Conservation (phyloP, 768 basidiomycete genomes). For the Pleurotus platypus region DNA sequence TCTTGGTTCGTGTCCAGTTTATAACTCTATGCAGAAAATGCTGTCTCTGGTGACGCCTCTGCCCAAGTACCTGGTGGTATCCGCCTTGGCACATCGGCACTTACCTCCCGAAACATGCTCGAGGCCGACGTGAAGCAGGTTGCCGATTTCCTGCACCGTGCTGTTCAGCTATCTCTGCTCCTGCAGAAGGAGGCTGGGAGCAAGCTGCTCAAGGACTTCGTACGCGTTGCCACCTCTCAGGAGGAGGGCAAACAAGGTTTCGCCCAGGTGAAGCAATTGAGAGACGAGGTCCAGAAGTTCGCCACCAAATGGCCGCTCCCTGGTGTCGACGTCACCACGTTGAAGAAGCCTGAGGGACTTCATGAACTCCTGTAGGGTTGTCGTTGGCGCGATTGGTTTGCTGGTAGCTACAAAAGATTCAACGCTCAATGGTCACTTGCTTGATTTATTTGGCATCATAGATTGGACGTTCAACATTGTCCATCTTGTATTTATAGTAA, state of each 20-base stretch:
- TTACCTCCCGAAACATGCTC: constrained; percentile 92
- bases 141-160: constrained; percentile 89
- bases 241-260: constrained; percentile 71
- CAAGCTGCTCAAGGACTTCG: constrained; percentile 95
- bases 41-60: constrained; percentile 93
- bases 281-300: constrained; percentile 77
- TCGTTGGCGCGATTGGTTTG: constrained; percentile 9
- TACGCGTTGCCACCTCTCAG: constrained; percentile 69
- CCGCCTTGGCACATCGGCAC: constrained; percentile 89
- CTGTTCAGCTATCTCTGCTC: constrained; percentile 84
- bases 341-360: constrained; percentile 63
- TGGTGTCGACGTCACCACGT: constrained; percentile 57
- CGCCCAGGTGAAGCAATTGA: constrained; percentile 67
- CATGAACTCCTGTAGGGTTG: constrained; percentile 12
- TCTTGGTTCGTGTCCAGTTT: neutral
- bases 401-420: constrained; percentile 38
- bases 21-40: constrained; percentile 62
- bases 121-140: constrained; percentile 86
- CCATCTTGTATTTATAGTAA: constrained; percentile 16
- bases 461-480: constrained; percentile 55
- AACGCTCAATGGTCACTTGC: constrained; percentile 37
- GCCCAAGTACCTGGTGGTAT: constrained; percentile 97
- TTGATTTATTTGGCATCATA: constrained; percentile 1
- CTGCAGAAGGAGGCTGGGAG: constrained; percentile 94
- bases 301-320: constrained; percentile 91